Base-by-base conservation (phyloP, 2,329 filamentous ascomycete genomes). In the Calonectria ilicicola region DNA sequence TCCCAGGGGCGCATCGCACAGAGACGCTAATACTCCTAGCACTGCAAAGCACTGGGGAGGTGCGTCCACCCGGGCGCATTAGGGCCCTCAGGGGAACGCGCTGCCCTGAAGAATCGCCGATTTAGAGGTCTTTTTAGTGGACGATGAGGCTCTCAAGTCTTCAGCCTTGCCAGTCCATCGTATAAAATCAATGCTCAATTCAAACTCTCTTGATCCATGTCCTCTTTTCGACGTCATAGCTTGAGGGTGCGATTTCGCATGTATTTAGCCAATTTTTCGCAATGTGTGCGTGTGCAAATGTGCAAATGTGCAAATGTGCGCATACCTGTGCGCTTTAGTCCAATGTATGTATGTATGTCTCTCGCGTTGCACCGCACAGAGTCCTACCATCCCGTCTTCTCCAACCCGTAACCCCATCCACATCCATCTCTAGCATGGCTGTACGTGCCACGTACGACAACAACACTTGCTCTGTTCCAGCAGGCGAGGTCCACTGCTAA, bases 361-460 rank as follows among this genome's bases (percentile, higher is more conserved):
- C 65, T 72, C 58, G 58, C 49, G 69, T 72, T 40, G 38, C 56
- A 72, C 69, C 19, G 40, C 64, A 64, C 32, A 10, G 44, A n/a
- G 21, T 65, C 32, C 29, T 60, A 62, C 51, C 29, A 42, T 63
- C 53, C 53, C 27, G 53, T 26, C 47, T 47, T 65, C 47, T 65
- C 42, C 26, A 26, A 56, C 65, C 38, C 29, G 9, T 58, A 44
- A 53, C 21, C 46, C n/a, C 56, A n/a, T 29, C 38, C 32, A 23
- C 40, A 53, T 19, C 66, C 64, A 67, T 56, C 51, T 69, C 47
- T 40, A 38, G 56, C 60, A 65, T 35, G 64, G 69, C 44, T 67
- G 53, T 29, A 9, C n/a, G 58, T 72, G 69, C 69, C 69, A 72
- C 69, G 69, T 72, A 72, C 66, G 17, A 46, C 66, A 58, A 68